A percentile compares a stretch with the other conserved stretches of the same genome.
Conservation (phyloP, 2,329 filamentous ascomycete genomes). For the Sarocladium brachiariae region DNA sequence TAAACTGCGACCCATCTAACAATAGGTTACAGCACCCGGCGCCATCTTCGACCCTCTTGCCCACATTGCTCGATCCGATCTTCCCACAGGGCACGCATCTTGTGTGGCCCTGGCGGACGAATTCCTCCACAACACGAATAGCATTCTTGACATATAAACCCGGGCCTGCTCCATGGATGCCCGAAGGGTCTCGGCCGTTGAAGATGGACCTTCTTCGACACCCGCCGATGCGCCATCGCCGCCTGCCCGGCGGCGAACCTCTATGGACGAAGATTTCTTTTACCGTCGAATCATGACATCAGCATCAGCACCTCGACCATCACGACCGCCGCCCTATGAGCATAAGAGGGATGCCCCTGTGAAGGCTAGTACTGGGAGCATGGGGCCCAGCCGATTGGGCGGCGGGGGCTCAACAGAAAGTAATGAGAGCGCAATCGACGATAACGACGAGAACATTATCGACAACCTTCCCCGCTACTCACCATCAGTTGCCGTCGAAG, state of each 20-base stretch:
- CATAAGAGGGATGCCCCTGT: conserved; percentile 9
- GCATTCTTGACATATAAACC: conserved; percentile 18
- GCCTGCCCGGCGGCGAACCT: conserved; percentile 39
- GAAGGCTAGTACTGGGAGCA: background rate
- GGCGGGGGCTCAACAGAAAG: conserved; percentile 2
- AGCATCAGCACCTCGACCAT: conserved; percentile 31
- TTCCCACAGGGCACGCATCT: background rate
- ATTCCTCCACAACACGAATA: conserved; percentile 5
- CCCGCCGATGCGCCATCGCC: conserved; percentile 23
- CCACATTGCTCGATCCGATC: conserved; percentile 8
- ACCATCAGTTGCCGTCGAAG: conserved; percentile 48
- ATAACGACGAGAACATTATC: conserved; percentile 29
- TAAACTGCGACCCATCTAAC: conserved; percentile 8
- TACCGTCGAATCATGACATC: conserved; percentile 46
- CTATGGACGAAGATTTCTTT: conserved; percentile 48
- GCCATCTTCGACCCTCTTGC: background rate
- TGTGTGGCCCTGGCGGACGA: conserved; percentile 1
- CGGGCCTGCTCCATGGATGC: conserved; percentile 26
- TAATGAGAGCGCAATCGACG: conserved; percentile 11
- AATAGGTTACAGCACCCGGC: conserved; percentile 5
- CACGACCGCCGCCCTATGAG: conserved; percentile 41
- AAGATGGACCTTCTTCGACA: conserved; percentile 26
- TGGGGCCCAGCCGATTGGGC: background rate
- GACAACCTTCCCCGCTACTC: conserved; percentile 46
- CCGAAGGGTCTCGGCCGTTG: conserved; percentile 18